Evolutionary conservation across 805 yeast genomes (phyloP).

Genomic region (Clavispora phyllophila): DNA sequence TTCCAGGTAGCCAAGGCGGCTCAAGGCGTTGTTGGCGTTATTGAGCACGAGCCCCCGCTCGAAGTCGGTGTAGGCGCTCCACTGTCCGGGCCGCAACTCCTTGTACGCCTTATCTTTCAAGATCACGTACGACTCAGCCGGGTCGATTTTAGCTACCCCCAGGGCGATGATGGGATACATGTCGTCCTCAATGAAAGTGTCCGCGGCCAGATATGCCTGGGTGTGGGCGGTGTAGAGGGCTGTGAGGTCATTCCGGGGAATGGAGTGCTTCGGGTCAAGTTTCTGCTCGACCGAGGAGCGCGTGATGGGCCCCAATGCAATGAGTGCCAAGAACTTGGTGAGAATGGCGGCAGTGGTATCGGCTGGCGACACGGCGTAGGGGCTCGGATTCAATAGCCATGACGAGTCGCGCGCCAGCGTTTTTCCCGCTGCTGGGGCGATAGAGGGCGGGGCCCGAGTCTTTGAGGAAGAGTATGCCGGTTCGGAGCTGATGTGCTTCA

Average conservation of each 20-base stretch:
- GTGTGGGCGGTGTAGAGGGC: slow-evolving; percentile 26
- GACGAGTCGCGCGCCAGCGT: neutral
- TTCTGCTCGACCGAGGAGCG: slow-evolving; percentile 4
- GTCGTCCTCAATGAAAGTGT: slow-evolving; percentile 26
- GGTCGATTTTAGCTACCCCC: slow-evolving; percentile 7
- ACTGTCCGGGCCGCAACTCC: slow-evolving; percentile 35
- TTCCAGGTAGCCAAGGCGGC: slow-evolving; percentile 38
- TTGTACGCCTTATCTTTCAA: slow-evolving; percentile 39
- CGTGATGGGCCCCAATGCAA: slow-evolving; percentile 17
- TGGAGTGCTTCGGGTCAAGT: slow-evolving; percentile 4
- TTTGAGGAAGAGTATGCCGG: neutral
- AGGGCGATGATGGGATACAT: slow-evolving; percentile 18
- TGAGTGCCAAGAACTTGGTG: slow-evolving; percentile 10
- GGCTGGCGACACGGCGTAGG: slow-evolving; percentile 6
- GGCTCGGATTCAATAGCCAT: slow-evolving; percentile 5
- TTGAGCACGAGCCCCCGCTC: slow-evolving; percentile 29
- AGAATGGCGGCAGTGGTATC: slow-evolving; percentile 7
- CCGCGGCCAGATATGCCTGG: slow-evolving; percentile 22
- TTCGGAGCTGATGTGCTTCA: neutral
- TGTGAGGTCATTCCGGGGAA: slow-evolving; percentile 10
- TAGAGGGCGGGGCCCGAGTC: neutral
- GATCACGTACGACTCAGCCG: slow-evolving; percentile 12
- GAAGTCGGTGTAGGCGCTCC: slow-evolving; percentile 25
- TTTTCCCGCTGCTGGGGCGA: neutral
- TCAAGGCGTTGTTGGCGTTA: slow-evolving; percentile 35